Conservation (phyloP, 495 filamentous ascomycete genomes). For the Aspergillus bridgeri region DNA sequence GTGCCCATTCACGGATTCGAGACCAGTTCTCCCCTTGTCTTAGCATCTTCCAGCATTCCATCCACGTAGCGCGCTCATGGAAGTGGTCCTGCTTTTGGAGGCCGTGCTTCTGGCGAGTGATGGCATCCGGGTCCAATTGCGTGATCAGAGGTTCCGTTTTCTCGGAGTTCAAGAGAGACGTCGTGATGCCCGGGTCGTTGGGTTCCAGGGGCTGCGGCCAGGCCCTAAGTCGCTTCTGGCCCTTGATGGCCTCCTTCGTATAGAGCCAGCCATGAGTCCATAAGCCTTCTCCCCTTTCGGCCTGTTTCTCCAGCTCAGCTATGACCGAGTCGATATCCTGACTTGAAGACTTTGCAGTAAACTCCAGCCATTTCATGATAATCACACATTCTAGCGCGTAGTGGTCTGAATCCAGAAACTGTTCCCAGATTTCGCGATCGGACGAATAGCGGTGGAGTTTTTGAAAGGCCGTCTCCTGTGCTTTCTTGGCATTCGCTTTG, state of each 20-base stretch:
- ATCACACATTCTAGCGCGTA: conserved; percentile 71
- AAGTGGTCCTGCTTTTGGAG: conserved; percentile 78
- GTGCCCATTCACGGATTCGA: conserved; percentile 76
- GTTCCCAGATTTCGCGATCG: conserved; percentile 60
- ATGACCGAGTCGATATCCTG: conserved; percentile 73
- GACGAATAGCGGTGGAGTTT: conserved; percentile 55
- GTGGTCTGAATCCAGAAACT: conserved; percentile 60
- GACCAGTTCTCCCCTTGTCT: conserved; percentile 69
- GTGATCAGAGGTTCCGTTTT: conserved; percentile 67
- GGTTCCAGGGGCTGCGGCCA: conserved; percentile 63
- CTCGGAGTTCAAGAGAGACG: conserved; percentile 53
- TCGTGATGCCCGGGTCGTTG: conserved; percentile 50
- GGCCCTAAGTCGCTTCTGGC: conserved; percentile 71
- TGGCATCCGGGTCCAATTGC: conserved; percentile 92
- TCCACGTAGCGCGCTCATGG: conserved; percentile 83
- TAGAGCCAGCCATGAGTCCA: conserved; percentile 89
- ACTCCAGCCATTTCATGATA: conserved; percentile 80
- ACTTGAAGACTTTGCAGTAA: conserved; percentile 57
- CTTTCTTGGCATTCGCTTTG: conserved; percentile 31
- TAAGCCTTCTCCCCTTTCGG: conserved; percentile 62
- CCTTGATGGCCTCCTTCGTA: conserved; percentile 85
- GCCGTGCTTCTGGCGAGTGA: conserved; percentile 67
- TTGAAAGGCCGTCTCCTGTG: conserved; percentile 39
- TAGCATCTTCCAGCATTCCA: conserved; percentile 84
- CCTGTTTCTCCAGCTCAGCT: conserved; percentile 56